Conservation (phyloP, 768 basidiomycete species). For the Podaxis sp. region DNA sequence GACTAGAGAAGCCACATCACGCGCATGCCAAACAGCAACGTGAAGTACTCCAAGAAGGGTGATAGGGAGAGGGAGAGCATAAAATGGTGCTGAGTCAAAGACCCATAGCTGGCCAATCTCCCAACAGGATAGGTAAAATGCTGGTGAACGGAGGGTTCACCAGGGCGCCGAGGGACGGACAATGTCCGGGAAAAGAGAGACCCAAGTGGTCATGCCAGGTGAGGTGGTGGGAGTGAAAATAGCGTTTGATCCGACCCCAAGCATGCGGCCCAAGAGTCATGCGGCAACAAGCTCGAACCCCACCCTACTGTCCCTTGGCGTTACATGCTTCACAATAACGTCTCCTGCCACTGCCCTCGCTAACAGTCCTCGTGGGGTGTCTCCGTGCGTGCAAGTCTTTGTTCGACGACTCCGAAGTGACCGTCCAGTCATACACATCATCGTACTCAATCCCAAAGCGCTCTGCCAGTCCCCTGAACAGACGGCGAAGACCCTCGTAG, state of each 20-base stretch:
- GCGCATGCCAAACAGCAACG: neutral
- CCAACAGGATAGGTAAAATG: neutral
- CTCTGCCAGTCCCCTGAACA: constrained; percentile 62
- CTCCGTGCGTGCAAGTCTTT: constrained; percentile 7
- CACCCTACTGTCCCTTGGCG: constrained; percentile 17
- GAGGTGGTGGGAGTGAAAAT: neutral
- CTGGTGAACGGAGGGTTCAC: neutral
- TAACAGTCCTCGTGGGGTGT: constrained; percentile 23
- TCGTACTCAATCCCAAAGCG: constrained; percentile 57
- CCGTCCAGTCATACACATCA: constrained; percentile 44
- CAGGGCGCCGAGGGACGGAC: neutral
- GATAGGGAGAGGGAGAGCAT: neutral
- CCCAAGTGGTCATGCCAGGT: neutral
- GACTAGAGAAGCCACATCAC: neutral
- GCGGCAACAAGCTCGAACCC: neutral
- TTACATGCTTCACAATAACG: constrained; percentile 42
- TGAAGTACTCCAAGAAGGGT: constrained; percentile 1
- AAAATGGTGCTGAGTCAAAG: neutral
- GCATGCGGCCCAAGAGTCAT: neutral
- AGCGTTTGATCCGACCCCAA: neutral
- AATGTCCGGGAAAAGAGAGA: neutral
- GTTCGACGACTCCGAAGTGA: constrained; percentile 13
- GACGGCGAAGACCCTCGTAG: constrained; percentile 75
- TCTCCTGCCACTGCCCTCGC: constrained; percentile 27
- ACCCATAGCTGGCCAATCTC: neutral